Base-by-base conservation (phyloP, 192 early-diverging fungal genomes). In the Coemansia guatemalensis region DNA sequence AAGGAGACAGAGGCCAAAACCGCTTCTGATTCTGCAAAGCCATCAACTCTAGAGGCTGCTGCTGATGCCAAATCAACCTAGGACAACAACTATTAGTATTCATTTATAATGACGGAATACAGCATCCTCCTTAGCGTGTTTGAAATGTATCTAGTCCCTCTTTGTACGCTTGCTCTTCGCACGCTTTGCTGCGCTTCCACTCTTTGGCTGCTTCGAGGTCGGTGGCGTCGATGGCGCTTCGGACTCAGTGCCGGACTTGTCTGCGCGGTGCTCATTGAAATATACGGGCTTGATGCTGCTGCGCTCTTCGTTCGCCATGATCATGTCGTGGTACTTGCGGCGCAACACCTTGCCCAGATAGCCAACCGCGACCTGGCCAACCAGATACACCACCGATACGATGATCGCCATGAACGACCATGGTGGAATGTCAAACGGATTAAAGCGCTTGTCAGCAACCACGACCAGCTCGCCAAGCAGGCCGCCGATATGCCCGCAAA, bases 401-500 rank as follows among this genome's bases (percentile, higher is more conserved):
- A 81, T 27, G 12, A 69, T 72, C 6, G 69, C 74, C 73, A 75
- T 81, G 25, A 81, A 75, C 1, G 74, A 61, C 78, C 78, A 81
- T 2, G 78, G 66, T 26, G 73, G 73, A 27, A 81, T 75, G 49
- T 75, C 57, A 44, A 75, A 75, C 14, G 62, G 62, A 32, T 81
- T 81, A 44, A 75, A 63, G 50, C 50, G 62, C 24, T 32, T 48
- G 48, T 80, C 77, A 14, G 73, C 12, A 8, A 18, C 53, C 2
- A 80, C 65, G 23, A 80, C 78, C 3, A 54, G 47, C 66, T 75
- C 78, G 44, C 73, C 70, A 8, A 75, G 29, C 23, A 75, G 62
- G 4, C 74, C 78, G 50, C 73, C 78, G 20, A 81, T n/a, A 29
- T 81, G 73, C 17, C 78, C 78, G 41, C 73, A 81, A n/a, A 81